Evolutionary conservation across 495 filamentous ascomycete species (phyloP).

Genomic region (Elasticomyces elasticus): DNA sequence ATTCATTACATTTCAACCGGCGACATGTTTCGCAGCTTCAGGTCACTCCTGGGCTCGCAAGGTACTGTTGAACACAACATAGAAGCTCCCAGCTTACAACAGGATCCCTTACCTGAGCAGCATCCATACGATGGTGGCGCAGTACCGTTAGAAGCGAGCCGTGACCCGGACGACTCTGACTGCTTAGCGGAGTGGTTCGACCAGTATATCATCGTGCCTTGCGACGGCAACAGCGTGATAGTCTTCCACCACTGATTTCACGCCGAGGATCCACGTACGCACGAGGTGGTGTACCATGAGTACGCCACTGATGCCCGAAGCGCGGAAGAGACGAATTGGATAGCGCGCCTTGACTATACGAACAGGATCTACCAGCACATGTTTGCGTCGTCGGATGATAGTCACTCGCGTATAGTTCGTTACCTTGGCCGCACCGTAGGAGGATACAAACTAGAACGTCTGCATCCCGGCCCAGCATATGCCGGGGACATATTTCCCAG

Average conservation of each 20-base stretch:
- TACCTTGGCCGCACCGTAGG: neutral
- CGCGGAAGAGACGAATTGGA: neutral
- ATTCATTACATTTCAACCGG: too few species aligned
- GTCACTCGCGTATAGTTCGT: neutral
- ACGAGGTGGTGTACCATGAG: neutral
- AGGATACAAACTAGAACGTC: neutral
- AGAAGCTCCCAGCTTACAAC: too few species aligned
- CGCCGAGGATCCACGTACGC: neutral
- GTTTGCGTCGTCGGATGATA: neutral
- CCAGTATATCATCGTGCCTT: neutral
- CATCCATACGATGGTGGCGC: neutral
- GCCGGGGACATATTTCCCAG: too few species aligned
- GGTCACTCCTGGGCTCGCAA: too few species aligned
- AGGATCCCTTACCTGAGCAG: too few species aligned
- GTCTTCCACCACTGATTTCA: neutral
- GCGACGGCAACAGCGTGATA: neutral
- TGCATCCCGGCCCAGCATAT: neutral
- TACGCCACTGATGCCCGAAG: neutral
- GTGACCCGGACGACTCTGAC: neutral
- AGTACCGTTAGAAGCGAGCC: neutral
- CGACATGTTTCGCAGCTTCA: too few species aligned
- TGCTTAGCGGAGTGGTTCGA: neutral
- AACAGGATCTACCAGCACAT: neutral
- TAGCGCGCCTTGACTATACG: neutral
- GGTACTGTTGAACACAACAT: too few species aligned